Evolutionary conservation across 805 yeast species (phyloP), one percentile per base, ranked within the genome.

Genomic region (Yarrowia hollandica): DNA sequence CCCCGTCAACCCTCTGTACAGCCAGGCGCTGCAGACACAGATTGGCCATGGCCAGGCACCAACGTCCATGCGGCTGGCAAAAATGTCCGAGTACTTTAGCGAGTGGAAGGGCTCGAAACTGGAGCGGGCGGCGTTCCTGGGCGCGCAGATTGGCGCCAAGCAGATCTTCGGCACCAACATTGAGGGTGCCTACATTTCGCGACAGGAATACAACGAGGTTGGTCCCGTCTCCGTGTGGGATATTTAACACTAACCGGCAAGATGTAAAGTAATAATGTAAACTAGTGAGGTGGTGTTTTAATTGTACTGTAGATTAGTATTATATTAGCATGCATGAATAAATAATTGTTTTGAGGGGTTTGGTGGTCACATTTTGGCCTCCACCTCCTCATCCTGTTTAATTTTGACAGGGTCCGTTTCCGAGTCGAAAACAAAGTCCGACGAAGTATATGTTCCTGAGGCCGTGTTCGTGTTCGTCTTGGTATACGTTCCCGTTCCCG

Each of bases 221-320:
- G 97, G 97, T 0, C 97, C 97, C 15, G 76, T 81, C 62, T 83
- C 88, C 28, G 79, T 90, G 46, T 90, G 97, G 96, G 88, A 84
- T 60, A 64, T 71, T 16, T 67, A 64, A 59, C 55, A 44, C 52
- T 44, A 44, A 28, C 52, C 23, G 52, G 18, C 18, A 28, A 28
- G 35, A 44, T 44, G 52, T 44, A 25, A 33, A 22, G 33, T 60
- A 50, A 50, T 26, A 34, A 30, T 19, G 33, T 30, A 42, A 11
- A 9, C 7, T 22, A 19, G 18, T n/a, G 18, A 18, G 48, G n/a
- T n/a, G n/a, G n/a, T n/a, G n/a, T n/a, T n/a, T n/a, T n/a, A n/a
- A n/a, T n/a, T n/a, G n/a, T n/a, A n/a, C n/a, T n/a, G 42, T 38
- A 10, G 6, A 39, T 38, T 38, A 38, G 28, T 28, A 28, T 42